Evolutionary conservation across 176 grass and related monocot genomes (phyloP).

Genomic region (Musa troglodytarum): DNA sequence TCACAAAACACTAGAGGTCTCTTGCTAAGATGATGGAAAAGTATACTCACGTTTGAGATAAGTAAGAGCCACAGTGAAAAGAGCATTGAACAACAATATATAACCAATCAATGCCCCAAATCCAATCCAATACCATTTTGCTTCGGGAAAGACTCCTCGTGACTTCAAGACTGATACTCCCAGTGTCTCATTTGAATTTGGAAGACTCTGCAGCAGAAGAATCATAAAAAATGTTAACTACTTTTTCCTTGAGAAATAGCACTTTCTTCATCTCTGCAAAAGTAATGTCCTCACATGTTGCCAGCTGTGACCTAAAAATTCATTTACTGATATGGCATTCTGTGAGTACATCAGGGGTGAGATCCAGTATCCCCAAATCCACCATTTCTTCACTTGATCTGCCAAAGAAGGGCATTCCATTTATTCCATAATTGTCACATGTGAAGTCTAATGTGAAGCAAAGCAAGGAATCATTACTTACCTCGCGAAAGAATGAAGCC

Average conservation of each 20-base stretch:
- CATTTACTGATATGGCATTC: slow-evolving; percentile 73
- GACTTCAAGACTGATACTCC: slow-evolving; percentile 46
- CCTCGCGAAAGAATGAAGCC: slow-evolving; percentile 72
- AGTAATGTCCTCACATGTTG: slow-evolving; percentile 33
- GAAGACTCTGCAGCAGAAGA: slow-evolving; percentile 9
- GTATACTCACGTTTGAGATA: slow-evolving; percentile 41
- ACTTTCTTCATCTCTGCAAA: background rate
- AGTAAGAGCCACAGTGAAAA: slow-evolving; percentile 63
- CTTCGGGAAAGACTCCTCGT: slow-evolving; percentile 71
- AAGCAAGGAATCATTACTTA: slow-evolving; percentile 17
- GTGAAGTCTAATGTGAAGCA: background rate
- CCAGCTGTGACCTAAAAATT: slow-evolving; percentile 78
- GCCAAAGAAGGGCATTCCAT: background rate
- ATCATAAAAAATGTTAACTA: background rate
- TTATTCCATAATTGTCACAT: background rate
- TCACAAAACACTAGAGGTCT: background rate
- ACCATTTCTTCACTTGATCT: slow-evolving; percentile 93
- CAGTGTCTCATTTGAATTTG: slow-evolving; percentile 27
- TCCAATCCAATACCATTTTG: slow-evolving; percentile 93
- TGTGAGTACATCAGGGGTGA: slow-evolving; percentile 87
- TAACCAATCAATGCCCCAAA: slow-evolving; percentile 70
- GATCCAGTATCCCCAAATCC: slow-evolving; percentile 99
- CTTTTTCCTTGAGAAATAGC: background rate
- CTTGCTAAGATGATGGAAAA: background rate
- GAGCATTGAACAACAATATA: slow-evolving; percentile 62